Evolutionary conservation across 2,329 filamentous ascomycete genomes (phyloP), one percentile per base, ranked within the genome.

Genomic region (Aspergillus vadensis): DNA sequence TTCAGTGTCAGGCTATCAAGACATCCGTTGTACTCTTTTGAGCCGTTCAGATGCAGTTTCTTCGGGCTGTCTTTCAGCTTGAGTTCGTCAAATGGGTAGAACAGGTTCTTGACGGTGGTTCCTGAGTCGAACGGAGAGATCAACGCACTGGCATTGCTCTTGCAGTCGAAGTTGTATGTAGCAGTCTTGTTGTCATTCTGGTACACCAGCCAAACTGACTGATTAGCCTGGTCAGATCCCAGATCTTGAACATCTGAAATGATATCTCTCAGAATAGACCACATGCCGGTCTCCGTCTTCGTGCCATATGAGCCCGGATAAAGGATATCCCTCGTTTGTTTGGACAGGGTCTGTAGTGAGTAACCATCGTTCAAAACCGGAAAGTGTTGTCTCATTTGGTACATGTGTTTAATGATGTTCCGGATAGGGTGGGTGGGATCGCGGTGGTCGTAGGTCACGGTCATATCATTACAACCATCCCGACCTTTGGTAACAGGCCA

Each of bases 401-500:
- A 87, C 82, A 88, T 86, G 48, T 82, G 77, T 70, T 86, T 87
- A 63, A 88, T 77, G 48, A 86, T 82, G 63, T 86, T 87, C 43
- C 85, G 81, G 36, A 88, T 74, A 2, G 86, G 85, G 64, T 86
- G 82, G 9, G 86, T 82, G 1, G 86, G 84, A 68, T 89, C 86
- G 41, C 86, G 79, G 67, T 89, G 86, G 65, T 89, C 86, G 41
- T 84, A 81, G 38, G 82, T 82, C 55, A 86, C 83, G 8, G 73
- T 70, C 48, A 84, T 81, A 63, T 88, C 86, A 50, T 83, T 66
- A 66, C 87, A 89, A 5, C 85, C 87, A 41, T 76, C 64, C 1
- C 79, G 73, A 2, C 83, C 82, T 62, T 80, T 79, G 51, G 84
- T 82, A 39, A 86, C 74, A 0, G 86, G 86, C 76, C 85, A 85